A percentile compares a stretch with the other conserved stretches of the same genome.
Conservation (phyloP, 495 filamentous ascomycete species). For the Xylaria cubensis region DNA sequence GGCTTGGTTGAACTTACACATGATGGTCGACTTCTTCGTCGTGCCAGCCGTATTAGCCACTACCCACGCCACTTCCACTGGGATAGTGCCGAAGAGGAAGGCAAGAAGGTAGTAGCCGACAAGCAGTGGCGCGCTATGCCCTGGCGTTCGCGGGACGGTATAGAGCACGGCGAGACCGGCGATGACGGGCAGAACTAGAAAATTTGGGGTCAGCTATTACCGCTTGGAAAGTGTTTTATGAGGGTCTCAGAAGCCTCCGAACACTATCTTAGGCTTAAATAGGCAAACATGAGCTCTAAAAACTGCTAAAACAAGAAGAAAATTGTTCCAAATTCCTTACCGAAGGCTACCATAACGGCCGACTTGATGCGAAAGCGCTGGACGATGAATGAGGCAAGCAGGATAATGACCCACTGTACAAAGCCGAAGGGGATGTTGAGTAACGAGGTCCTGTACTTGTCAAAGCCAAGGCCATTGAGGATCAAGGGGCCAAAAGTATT, state of each 20-base stretch:
- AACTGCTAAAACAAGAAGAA: no score
- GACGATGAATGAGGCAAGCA: conserved; percentile 61
- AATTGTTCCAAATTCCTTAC: no score
- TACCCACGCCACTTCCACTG: conserved; percentile 56
- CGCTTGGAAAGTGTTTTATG: no score
- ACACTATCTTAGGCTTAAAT: no score
- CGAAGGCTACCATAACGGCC: conserved; percentile 51
- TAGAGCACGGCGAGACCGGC: conserved; percentile 64
- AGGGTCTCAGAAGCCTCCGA: no score
- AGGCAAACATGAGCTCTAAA: no score
- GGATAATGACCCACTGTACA: conserved; percentile 62
- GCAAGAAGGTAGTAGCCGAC: conserved; percentile 68
- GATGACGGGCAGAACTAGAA: conserved; percentile 54
- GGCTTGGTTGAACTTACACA: conserved; percentile 44
- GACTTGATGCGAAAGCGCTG: conserved; percentile 60
- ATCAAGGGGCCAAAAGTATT: conserved; percentile 68
- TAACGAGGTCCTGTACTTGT: conserved; percentile 64
- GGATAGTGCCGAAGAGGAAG: conserved; percentile 64
- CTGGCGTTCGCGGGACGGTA: conserved; percentile 50
- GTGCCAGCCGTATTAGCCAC: conserved; percentile 70
- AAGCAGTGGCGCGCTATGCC: conserved; percentile 53
- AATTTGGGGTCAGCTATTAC: no score
- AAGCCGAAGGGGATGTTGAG: conserved; percentile 70
- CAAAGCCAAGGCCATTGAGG: conserved; percentile 63
- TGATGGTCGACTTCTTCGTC: conserved; percentile 69